Evolutionary conservation across 139 green algal genomes (phyloP), one percentile per base, ranked within the genome.

Genomic region (Microglena sp.): DNA sequence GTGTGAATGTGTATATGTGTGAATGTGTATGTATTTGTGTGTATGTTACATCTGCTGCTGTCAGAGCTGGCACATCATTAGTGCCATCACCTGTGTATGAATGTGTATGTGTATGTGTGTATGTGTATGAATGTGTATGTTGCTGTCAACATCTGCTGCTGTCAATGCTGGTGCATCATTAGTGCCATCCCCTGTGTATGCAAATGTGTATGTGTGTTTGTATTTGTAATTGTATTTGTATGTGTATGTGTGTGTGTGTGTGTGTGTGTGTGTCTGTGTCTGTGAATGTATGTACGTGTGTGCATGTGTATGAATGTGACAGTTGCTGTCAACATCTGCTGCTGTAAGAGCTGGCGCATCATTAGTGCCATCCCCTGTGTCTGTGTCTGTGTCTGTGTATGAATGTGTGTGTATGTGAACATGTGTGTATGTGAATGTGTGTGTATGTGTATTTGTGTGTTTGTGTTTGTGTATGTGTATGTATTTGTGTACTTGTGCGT

Each of bases 131-230:
- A n/a, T n/a, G n/a, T n/a, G n/a, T n/a, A n/a, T n/a, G n/a, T n/a
- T n/a, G n/a, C n/a, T n/a, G n/a, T n/a, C n/a, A n/a, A 96, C 87
- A 64, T 93, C 82, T 4, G 87, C 83, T 6, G 79, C 75, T 26
- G 75, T 67, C 53, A 95, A 78, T 15, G 87, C 87, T 0, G 56
- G 90, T 0, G 90, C 90, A 65, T 96, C 90, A 67, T 96, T 96
- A 55, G 89, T 95, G 57, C 90, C 90, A 56, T 96, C 90, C 5
- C 90, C 75, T 69, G 67, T 26, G 5, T 28, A 4, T 26, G 55
- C 3, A 28, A 50, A 18, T 24, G 40, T 11, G 40, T 18, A 50
- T 11, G 40, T 18, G 40, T 50, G 40, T 50, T n/a, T n/a, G n/a
- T n/a, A n/a, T n/a, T n/a, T n/a, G n/a, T n/a, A n/a, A n/a, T n/a